Percentiles rank a stretch among this genome's conserved stretches.
These are phyloP conservation scores for Dioszegia hungarica DNA, from an alignment of 768 basidiomycete genomes.

Conservation along the genomic window DNA sequence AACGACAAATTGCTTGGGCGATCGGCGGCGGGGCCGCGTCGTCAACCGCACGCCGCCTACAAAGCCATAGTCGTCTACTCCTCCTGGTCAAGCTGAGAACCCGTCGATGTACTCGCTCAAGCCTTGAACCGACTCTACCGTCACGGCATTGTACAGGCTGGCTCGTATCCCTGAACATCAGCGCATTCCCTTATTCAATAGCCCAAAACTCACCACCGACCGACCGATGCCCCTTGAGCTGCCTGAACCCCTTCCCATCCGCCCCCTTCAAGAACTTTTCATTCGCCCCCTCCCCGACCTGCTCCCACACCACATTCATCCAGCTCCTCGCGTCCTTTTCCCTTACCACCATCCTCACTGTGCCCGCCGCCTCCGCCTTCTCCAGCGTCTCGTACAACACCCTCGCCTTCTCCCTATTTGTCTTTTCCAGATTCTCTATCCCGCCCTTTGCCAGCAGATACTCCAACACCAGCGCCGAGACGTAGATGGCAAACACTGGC, in stretches of 20 bases:
- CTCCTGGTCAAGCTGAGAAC: background rate
- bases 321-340: slow-evolving; percentile 72
- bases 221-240: slow-evolving; percentile 86
- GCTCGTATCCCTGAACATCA: slow-evolving; percentile 62
- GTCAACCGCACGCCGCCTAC: background rate
- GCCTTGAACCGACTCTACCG: slow-evolving; percentile 64
- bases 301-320: slow-evolving; percentile 91
- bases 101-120: slow-evolving; percentile 50
- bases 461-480: slow-evolving; percentile 76
- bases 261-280: slow-evolving; percentile 75
- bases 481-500: slow-evolving; percentile 82
- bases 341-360: slow-evolving; percentile 65
- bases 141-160: slow-evolving; percentile 84
- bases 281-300: slow-evolving; percentile 64
- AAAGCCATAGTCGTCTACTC: no score
- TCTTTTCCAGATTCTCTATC: slow-evolving; percentile 59
- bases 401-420: slow-evolving; percentile 68
- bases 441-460: slow-evolving; percentile 65
- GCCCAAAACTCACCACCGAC: slow-evolving; percentile 47
- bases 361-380: slow-evolving; percentile 65
- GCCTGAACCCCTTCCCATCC: slow-evolving; percentile 70
- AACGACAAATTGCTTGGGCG: no score
- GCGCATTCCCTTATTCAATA: background rate
- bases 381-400: slow-evolving; percentile 70
- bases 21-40: no score